These are phyloP conservation scores for Xylariomycetidae sp. DNA, from an alignment of 2,329 filamentous ascomycete species.

Conservation along the genomic window DNA sequence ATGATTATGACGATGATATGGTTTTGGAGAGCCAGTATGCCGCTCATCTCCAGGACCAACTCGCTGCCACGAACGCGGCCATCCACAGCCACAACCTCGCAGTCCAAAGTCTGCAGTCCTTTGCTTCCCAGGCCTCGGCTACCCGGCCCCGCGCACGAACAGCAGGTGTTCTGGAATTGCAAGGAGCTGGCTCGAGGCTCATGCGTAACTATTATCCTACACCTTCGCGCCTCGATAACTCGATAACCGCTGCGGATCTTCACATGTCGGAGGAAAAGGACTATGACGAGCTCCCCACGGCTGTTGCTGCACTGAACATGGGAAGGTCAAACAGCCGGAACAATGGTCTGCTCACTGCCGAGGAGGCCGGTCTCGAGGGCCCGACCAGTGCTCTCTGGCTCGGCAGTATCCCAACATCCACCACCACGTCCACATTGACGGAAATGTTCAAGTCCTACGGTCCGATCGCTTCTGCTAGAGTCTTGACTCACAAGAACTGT, in stretches of 20 bases:
- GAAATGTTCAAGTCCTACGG: slow-evolving; percentile 96
- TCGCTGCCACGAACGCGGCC: slow-evolving; percentile 58
- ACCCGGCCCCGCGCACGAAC: slow-evolving; percentile 85
- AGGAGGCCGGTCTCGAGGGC: slow-evolving; percentile 77
- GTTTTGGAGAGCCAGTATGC: slow-evolving; percentile 53
- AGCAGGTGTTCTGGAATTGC: slow-evolving; percentile 74
- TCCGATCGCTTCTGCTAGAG: slow-evolving; percentile 81
- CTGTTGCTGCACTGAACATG: slow-evolving; percentile 75
- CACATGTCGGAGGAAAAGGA: slow-evolving; percentile 68
- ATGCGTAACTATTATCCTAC: slow-evolving; percentile 70
- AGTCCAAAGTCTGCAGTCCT: slow-evolving; percentile 65
- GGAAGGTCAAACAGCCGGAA: slow-evolving; percentile 59
- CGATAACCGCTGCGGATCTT: slow-evolving; percentile 69
- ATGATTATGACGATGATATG: slow-evolving; percentile 62
- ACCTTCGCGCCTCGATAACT: slow-evolving; percentile 66
- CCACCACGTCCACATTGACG: slow-evolving; percentile 87
- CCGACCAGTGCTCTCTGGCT: slow-evolving; percentile 95
- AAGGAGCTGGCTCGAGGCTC: slow-evolving; percentile 58
- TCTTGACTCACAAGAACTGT: slow-evolving; percentile 97
- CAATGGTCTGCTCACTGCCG: slow-evolving; percentile 61
- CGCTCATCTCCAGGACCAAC: slow-evolving; percentile 54
- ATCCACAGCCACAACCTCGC: slow-evolving; percentile 91
- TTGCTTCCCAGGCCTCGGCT: slow-evolving; percentile 74
- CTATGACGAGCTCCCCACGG: slow-evolving; percentile 73
- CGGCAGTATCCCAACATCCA: slow-evolving; percentile 93